Conservation (phyloP, 306 rosid genomes). For the Lathyrus tuberosus region DNA sequence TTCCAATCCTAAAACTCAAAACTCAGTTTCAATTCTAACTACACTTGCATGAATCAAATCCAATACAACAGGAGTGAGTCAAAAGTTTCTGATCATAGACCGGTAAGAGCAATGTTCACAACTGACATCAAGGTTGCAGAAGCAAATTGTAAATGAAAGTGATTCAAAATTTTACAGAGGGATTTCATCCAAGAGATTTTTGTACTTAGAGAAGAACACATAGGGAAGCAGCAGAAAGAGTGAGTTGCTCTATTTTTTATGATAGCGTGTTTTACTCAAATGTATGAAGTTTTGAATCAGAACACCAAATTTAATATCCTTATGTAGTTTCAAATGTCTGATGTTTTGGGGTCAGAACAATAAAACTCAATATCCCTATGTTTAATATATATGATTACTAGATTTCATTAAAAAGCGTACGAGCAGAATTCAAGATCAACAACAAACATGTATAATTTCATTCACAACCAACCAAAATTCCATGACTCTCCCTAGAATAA, state of each 20-base stretch:
- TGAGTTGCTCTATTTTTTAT: not conserved
- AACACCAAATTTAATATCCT: slow-evolving; percentile 15
- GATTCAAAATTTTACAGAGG: slow-evolving; percentile 17
- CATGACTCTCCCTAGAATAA: no score
- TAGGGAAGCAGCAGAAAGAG: slow-evolving; percentile 12
- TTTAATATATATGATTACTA: not conserved
- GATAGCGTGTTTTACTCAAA: not conserved
- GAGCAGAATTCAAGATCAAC: no score
- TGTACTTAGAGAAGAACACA: slow-evolving; percentile 6
- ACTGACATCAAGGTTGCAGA: slow-evolving; percentile 40
- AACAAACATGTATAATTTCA: no score
- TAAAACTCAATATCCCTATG: slow-evolving; percentile 9
- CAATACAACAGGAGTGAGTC: slow-evolving; percentile 50
- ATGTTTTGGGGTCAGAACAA: not conserved
- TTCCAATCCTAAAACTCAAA: no score
- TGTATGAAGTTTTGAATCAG: not conserved
- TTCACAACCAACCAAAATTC: no score
- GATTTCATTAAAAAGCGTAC: slow-evolving; percentile 12
- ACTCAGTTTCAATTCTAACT: no score
- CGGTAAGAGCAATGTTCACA: slow-evolving; percentile 51
- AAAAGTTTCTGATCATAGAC: slow-evolving; percentile 57
- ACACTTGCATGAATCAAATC: slow-evolving; percentile 57
- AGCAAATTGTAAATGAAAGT: slow-evolving; percentile 34
- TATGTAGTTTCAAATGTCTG: not conserved
- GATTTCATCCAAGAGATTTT: slow-evolving; percentile 45